Evolutionary conservation across 2,329 filamentous ascomycete genomes (phyloP).

Genomic region (Ophiostoma himal-ulmi): DNA sequence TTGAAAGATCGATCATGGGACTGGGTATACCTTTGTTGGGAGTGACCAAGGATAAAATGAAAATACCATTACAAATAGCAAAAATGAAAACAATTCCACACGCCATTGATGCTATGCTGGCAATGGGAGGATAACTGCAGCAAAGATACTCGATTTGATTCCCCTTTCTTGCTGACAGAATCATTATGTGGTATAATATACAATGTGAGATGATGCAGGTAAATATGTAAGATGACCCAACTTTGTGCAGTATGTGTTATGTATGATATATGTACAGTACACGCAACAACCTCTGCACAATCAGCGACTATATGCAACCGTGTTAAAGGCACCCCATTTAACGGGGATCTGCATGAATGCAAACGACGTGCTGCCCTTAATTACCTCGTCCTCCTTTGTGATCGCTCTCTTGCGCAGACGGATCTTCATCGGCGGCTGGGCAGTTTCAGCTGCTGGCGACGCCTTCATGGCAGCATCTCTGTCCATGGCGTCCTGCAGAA

Average conservation of each 20-base stretch:
- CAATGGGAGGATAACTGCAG: no score
- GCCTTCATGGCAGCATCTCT: conserved; percentile 23
- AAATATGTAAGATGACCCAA: not conserved
- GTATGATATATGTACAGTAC: not conserved
- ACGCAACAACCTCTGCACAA: not conserved
- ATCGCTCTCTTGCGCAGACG: conserved; percentile 18
- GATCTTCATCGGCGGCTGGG: conserved; percentile 19
- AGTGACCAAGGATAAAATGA: not conserved
- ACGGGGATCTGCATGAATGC: conserved; percentile 15
- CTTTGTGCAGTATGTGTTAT: not conserved
- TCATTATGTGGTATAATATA: not conserved
- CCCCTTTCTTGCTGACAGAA: not conserved
- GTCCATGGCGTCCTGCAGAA: conserved; percentile 22
- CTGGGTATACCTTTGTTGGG: not conserved
- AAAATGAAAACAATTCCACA: not conserved
- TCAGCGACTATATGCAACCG: conserved; percentile 1
- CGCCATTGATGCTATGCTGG: no score
- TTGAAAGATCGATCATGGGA: not conserved
- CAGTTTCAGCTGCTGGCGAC: not conserved
- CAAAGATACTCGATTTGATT: no score
- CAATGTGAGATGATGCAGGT: not conserved
- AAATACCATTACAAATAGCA: not conserved
- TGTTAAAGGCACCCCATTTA: not conserved
- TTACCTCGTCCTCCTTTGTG: not conserved
- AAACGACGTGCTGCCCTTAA: not conserved